Evolutionary conservation across 1,139 yeast genomes (phyloP).

Genomic region (Taphrina populina): DNA sequence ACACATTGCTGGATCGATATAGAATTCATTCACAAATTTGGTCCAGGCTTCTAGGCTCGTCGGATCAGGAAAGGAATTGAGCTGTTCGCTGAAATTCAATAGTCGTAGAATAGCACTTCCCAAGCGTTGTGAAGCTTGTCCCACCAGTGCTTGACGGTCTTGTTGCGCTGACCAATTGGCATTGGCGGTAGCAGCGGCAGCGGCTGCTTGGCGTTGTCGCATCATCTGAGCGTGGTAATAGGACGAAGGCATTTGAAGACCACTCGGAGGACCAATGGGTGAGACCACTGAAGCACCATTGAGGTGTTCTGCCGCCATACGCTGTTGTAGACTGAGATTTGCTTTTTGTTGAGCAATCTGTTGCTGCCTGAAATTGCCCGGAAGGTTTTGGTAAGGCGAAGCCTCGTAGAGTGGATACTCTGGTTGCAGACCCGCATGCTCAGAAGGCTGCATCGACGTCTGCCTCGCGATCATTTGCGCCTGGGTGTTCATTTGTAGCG

Average conservation of each 20-base stretch:
- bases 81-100: slow-evolving; percentile 26
- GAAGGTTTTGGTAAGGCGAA: not conserved
- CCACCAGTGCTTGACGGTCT: not conserved
- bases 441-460: slow-evolving; percentile 3
- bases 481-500: no score
- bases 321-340: not conserved
- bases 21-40: slow-evolving; percentile 24
- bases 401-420: not conserved
- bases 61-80: slow-evolving; percentile 12
- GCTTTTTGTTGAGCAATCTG: slow-evolving; percentile 8
- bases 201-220: slow-evolving; percentile 22
- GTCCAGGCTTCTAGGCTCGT: slow-evolving; percentile 22
- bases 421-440: no score
- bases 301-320: not conserved
- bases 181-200: no score
- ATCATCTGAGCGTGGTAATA: slow-evolving; percentile 23
- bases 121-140: slow-evolving; percentile 15
- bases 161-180: slow-evolving; percentile 16
- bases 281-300: not conserved
- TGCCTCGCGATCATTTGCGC: slow-evolving; percentile 1
- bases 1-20: slow-evolving; percentile 23
- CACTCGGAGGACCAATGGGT: slow-evolving; percentile 1
- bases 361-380: not conserved
- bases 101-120: slow-evolving; percentile 29
- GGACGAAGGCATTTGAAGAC: slow-evolving; percentile 5